A percentile compares a stretch with the other conserved stretches of the same genome.
These are phyloP conservation scores for Purpureocillium lavendulum DNA, from an alignment of 2,329 filamentous ascomycete species.

Conservation along the genomic window DNA sequence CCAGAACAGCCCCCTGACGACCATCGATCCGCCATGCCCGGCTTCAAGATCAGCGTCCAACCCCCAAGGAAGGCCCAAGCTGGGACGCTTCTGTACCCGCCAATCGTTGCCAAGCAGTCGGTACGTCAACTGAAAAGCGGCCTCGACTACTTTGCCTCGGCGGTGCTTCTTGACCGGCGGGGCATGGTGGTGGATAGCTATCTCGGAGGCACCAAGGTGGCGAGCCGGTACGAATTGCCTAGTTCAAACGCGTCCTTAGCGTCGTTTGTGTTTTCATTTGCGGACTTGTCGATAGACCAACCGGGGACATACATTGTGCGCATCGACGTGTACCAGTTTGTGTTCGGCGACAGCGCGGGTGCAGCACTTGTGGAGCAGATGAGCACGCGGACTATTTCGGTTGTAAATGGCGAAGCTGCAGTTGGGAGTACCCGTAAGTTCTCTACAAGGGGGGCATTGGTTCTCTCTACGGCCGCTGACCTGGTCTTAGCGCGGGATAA, in stretches of 20 bases:
- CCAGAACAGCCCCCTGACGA: too few relatives aligned
- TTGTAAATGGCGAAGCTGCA: constrained; percentile 5
- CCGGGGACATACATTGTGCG: constrained; percentile 16
- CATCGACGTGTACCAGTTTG: constrained; percentile 18
- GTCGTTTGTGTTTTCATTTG: constrained; percentile 16
- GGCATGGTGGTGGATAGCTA: constrained; percentile 11
- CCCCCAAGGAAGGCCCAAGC: constrained; percentile 13
- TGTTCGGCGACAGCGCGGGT: constrained; percentile 4
- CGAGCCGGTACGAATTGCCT: constrained; percentile 10
- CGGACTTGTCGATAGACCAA: constrained; percentile 12
- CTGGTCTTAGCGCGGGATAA: constrained; percentile 5
- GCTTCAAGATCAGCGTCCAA: constrained; percentile 13
- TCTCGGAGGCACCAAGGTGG: constrained; percentile 10
- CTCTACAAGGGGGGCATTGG: background rate
- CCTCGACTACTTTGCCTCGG: constrained; percentile 18
- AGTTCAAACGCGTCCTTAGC: constrained; percentile 2
- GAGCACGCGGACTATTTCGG: constrained; percentile 9
- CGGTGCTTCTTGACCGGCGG: constrained; percentile 11
- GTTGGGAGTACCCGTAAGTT: constrained; percentile 6
- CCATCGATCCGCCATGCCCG: too few relatives aligned
- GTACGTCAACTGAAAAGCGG: constrained; percentile 1
- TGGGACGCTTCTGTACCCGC: constrained; percentile 12
- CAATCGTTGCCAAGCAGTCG: constrained; percentile 12
- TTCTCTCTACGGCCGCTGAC: too few relatives aligned
- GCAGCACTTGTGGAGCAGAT: constrained; percentile 9